phyloP scores from a whole-genome alignment of 345 rosid genomes.

The Eucalyptus decipiens region DNA sequence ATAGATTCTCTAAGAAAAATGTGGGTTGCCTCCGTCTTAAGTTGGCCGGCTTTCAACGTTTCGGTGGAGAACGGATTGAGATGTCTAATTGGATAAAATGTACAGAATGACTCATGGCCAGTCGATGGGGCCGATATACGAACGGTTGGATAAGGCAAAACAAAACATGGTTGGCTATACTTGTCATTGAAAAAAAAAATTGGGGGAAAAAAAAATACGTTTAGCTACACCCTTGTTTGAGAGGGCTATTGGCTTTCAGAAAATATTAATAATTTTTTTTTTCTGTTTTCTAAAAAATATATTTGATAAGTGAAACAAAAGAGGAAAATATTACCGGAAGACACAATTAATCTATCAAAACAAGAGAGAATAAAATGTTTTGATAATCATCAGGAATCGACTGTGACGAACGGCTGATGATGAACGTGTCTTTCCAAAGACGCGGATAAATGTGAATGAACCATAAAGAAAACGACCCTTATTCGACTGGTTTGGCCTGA shows the following conservation, averaged over 20 bases:
- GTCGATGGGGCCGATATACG: background rate
- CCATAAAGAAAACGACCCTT: background rate
- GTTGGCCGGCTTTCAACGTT: background rate
- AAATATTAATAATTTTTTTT: background rate
- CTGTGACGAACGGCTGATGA: accelerated
- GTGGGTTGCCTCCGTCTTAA: background rate
- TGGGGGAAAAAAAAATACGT: background rate
- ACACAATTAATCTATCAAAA: background rate
- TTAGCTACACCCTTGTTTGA: background rate
- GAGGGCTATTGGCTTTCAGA: background rate
- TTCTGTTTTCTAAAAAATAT: background rate
- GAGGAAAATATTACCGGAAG: background rate
- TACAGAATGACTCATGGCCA: background rate
- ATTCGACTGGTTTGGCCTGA: background rate
- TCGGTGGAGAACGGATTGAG: background rate
- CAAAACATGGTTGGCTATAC: background rate
- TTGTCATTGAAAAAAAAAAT: background rate
- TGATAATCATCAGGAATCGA: accelerated
- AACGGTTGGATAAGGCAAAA: background rate
- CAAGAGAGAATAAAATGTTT: background rate
- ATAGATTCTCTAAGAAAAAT: background rate
- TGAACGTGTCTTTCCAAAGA: background rate
- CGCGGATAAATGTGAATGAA: background rate
- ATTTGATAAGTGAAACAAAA: background rate
- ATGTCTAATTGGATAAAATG: background rate